Conservation (phyloP, 2,329 filamentous ascomycete genomes). For the Fusarium haematococcum region DNA sequence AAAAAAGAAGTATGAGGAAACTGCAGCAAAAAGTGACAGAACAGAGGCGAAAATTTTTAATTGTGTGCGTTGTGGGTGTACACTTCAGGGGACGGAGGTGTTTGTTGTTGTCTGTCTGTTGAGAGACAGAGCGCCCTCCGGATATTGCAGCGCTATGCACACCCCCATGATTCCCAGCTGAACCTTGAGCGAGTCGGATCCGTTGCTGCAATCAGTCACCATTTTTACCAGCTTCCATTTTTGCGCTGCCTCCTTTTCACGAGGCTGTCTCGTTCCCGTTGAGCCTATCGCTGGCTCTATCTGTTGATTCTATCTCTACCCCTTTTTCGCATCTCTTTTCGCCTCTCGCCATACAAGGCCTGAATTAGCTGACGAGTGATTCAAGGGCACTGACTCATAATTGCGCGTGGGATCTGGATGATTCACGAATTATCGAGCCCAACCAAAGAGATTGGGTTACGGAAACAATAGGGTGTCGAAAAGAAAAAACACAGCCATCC, state of each 20-base stretch:
- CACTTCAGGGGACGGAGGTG: slow-evolving; percentile 16
- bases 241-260: slow-evolving; percentile 35
- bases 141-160: slow-evolving; percentile 24
- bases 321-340: slow-evolving; percentile 20
- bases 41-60: slow-evolving; percentile 14
- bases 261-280: slow-evolving; percentile 28
- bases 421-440: slow-evolving; percentile 32
- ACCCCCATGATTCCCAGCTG: slow-evolving; percentile 38
- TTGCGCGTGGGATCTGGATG: slow-evolving; percentile 30
- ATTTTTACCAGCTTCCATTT: slow-evolving; percentile 27
- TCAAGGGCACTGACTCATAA: slow-evolving; percentile 36
- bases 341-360: slow-evolving; percentile 18
- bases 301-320: slow-evolving; percentile 18
- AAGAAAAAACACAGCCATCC: slow-evolving; percentile 29
- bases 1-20: slow-evolving; percentile 28
- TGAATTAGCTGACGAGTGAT: slow-evolving; percentile 28
- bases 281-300: slow-evolving; percentile 23
- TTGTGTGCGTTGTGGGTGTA: slow-evolving; percentile 36
- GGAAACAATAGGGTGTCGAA: slow-evolving; percentile 29
- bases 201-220: slow-evolving; percentile 29
- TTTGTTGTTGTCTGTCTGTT: slow-evolving; percentile 35
- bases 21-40: slow-evolving; percentile 28
- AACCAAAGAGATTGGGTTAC: slow-evolving; percentile 37
- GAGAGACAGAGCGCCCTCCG: slow-evolving; percentile 33
- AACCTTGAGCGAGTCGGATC: slow-evolving; percentile 27